These are phyloP conservation scores for Trichocladium uniseriatum DNA, from an alignment of 495 filamentous ascomycete genomes.

Conservation along the genomic window DNA sequence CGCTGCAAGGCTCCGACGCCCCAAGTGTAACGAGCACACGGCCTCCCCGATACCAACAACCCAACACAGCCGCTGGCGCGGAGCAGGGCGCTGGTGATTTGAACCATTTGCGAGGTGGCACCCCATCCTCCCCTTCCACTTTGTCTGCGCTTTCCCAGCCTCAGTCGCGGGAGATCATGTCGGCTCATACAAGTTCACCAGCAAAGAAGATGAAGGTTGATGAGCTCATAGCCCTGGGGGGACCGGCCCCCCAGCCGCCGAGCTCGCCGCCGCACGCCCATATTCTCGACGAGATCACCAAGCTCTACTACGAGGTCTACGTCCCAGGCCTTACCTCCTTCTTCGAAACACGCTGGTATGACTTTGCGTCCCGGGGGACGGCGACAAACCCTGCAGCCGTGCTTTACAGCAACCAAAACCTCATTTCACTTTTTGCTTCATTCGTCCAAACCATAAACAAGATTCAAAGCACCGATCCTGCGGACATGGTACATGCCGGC, in stretches of 20 bases:
- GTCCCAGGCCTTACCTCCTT: slow-evolving; percentile 67
- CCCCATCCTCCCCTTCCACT: slow-evolving; percentile 18
- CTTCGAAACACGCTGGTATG: slow-evolving; percentile 80
- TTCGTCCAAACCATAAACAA: slow-evolving; percentile 42
- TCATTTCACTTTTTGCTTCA: slow-evolving; percentile 54
- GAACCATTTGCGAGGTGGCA: slow-evolving; percentile 22
- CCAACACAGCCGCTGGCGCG: slow-evolving; percentile 17
- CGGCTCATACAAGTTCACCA: slow-evolving; percentile 44
- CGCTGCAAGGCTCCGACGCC: slow-evolving; percentile 45
- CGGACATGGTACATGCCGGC: slow-evolving; percentile 50
- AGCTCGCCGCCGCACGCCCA: slow-evolving; percentile 45
- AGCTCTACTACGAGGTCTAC: slow-evolving; percentile 68
- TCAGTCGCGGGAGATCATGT: slow-evolving; percentile 21
- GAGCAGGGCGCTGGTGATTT: slow-evolving; percentile 15
- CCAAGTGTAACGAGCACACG: slow-evolving; percentile 26
- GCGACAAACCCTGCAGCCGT: slow-evolving; percentile 19
- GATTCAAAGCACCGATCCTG: slow-evolving; percentile 41
- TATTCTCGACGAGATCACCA: slow-evolving; percentile 58
- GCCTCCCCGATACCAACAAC: slow-evolving; percentile 31
- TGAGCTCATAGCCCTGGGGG: slow-evolving; percentile 62
- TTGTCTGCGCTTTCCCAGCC: slow-evolving; percentile 18
- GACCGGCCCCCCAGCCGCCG: slow-evolving; percentile 50
- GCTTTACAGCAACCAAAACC: slow-evolving; percentile 47
- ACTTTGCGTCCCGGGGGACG: slow-evolving; percentile 31
- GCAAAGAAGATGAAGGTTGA: slow-evolving; percentile 64